Conservation (phyloP, 2,329 filamentous ascomycete genomes). For the Fonsecaea pedrosoi region DNA sequence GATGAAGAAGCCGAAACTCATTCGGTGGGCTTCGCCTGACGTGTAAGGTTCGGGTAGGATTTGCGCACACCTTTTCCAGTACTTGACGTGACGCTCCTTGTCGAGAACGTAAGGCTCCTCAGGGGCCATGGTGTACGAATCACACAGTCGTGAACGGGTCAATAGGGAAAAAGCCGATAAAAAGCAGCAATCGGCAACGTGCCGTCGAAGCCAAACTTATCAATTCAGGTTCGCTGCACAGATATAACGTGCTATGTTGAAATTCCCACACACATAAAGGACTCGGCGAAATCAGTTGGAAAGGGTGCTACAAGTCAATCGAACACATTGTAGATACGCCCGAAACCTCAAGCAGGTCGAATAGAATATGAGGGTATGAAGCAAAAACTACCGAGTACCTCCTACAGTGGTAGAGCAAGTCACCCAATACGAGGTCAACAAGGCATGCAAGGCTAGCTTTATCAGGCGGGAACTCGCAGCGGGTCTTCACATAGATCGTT, state of each 20-base stretch:
- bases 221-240: not conserved
- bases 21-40: constrained; percentile 85
- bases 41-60: constrained; percentile 82
- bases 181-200: not conserved
- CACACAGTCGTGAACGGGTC: not conserved
- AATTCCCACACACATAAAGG: not conserved
- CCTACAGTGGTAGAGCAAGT: not conserved
- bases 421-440: not conserved
- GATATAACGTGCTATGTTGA: not conserved
- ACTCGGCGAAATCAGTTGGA: not conserved
- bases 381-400: not conserved
- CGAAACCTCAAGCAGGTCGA: not conserved
- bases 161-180: not conserved
- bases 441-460: not conserved
- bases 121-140: constrained; percentile 6
- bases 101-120: constrained; percentile 51
- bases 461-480: not conserved
- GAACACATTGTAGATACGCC: not conserved
- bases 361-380: not conserved
- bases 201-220: not conserved
- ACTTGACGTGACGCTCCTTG: constrained; percentile 77
- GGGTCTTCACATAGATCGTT: not conserved
- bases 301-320: not conserved
- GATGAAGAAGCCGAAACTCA: constrained; percentile 89
- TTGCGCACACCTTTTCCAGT: constrained; percentile 89